A percentile compares a stretch with the other conserved stretches of the same genome.
Conservation (phyloP, 2,329 filamentous ascomycete species). For the Delphinella strobiligena region DNA sequence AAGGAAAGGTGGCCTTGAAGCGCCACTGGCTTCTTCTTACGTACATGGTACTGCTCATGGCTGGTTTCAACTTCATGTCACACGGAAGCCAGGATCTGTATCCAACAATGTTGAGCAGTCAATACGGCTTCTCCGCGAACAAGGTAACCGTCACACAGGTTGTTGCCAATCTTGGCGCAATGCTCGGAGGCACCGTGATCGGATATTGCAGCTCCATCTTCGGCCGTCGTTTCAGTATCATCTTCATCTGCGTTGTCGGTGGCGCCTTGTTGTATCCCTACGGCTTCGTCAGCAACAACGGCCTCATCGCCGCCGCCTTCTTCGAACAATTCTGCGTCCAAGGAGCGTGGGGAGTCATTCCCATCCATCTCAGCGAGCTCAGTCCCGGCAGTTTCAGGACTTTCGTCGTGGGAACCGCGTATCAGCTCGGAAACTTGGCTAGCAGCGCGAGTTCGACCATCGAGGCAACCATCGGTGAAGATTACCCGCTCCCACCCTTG, state of each 20-base stretch:
- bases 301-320: constrained; percentile 23
- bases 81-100: constrained; percentile 29
- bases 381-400: constrained; percentile 23
- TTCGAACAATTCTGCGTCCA: constrained; percentile 27
- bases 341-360: constrained; percentile 27
- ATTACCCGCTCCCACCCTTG: constrained; percentile 25
- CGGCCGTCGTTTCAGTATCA: constrained; percentile 26
- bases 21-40: constrained; percentile 65
- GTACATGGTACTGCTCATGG: constrained; percentile 55
- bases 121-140: constrained; percentile 37
- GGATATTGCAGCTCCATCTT: constrained; percentile 26
- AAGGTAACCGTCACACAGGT: constrained; percentile 31
- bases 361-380: constrained; percentile 26
- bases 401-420: constrained; percentile 24
- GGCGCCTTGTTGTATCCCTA: constrained; percentile 25
- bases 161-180: constrained; percentile 28
- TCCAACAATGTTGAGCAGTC: constrained; percentile 33
- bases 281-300: constrained; percentile 19
- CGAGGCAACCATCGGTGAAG: constrained; percentile 29
- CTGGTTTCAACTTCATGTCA: constrained; percentile 24
- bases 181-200: constrained; percentile 22
- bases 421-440: constrained; percentile 28
- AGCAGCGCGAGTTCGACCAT: constrained; percentile 32
- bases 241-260: constrained; percentile 24
- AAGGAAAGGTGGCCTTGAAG: constrained; percentile 63